Base-by-base conservation (phyloP, 2,329 filamentous ascomycete genomes). In the Phoma sp. region DNA sequence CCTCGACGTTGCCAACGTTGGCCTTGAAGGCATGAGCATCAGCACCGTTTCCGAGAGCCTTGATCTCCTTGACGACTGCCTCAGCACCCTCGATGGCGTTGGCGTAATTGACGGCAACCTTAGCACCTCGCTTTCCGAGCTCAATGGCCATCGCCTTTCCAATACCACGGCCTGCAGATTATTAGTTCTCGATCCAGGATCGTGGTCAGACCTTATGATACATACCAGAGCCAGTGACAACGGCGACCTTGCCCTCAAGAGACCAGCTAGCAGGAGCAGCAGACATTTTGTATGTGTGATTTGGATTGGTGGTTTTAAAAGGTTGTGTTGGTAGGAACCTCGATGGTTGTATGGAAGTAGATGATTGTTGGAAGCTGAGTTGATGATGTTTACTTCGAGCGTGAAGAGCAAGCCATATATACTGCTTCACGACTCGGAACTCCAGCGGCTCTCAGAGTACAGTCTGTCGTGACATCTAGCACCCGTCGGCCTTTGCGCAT, bases 71-170 rank as follows among this genome's bases (percentile, higher is more conserved):
- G 55, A 90, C 87, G 52, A 89, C 82, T 67, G 86, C 81, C 60
- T 89, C 82, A 48, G 88, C 88, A 18, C 86, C 82, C 46, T 83
- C 80, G 55, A 80, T 75, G 69, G 83, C 85, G 78, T 88, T 87
- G 73, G 86, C 84, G 75, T 87, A 87, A 82, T 87, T 87, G 71
- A 88, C 82, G 56, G 85, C 81, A 47, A 88, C 84, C 73, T 86
- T 86, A 65, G 86, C 86, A 47, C 86, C 86, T 55, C 85, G 84
- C 58, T 81, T 79, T 55, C 82, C 86, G 51, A 89, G 83, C 75
- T 88, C 85, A 48, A 83, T 78, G 47, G 86, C 86, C 80, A 89
- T 88, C 63, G 84, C 83, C 47, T 83, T 81, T 55, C 86, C 86
- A 60, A 89, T 88, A 62, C 86, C 86, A 72, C 86, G 84, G 66